Base-by-base conservation (phyloP, 495 filamentous ascomycete species). In the Penicillium simplicissimum region DNA sequence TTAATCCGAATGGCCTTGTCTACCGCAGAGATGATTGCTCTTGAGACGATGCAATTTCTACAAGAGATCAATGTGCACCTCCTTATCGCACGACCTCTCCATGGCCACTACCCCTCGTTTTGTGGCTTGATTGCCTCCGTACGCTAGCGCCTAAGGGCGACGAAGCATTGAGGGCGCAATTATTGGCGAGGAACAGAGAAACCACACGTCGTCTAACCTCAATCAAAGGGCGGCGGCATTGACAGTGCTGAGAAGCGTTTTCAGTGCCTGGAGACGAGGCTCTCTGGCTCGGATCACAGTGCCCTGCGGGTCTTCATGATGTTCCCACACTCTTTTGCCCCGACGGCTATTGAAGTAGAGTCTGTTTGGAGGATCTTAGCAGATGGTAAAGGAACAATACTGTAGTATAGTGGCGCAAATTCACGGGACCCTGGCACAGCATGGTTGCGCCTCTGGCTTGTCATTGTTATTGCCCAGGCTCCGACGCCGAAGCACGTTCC, bases 281-380 rank as follows among this genome's bases (percentile, higher is more conserved):
- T n/a, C 43, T 58, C 34, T 36, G 55, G 55, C 10, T 42, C 57
- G 57, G 57, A 59, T 23, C 47, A 59, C 57, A 59, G 57, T 59
- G 56, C 56, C 33, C 56, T 48, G 57, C 13, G 35, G 19, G 47
- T 38, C 52, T 54, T 35, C 28, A 35, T 3, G 31, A 17, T 35
- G 34, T 17, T 45, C 8, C 17, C 35, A 35, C 52, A 9, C 52
- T 55, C 9, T 37, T 35, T 55, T 21, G 5, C 4, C 15, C 19
- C 9, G 34, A 31, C 60, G 63, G 66, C 63, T 62, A 66, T 68
- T 60, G 63, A 62, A 35, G 51, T 15, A 34, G 17, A n/a, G n/a
- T n/a, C 14, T 5, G 6, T 40, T 59, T 47, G 62, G 38, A 49
- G 25, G 49, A 52, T n/a, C n/a, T 5, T 7, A 17, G n/a, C 40